phyloP scores from a whole-genome alignment of 78 protist genomes.

The Paulinella micropora region DNA sequence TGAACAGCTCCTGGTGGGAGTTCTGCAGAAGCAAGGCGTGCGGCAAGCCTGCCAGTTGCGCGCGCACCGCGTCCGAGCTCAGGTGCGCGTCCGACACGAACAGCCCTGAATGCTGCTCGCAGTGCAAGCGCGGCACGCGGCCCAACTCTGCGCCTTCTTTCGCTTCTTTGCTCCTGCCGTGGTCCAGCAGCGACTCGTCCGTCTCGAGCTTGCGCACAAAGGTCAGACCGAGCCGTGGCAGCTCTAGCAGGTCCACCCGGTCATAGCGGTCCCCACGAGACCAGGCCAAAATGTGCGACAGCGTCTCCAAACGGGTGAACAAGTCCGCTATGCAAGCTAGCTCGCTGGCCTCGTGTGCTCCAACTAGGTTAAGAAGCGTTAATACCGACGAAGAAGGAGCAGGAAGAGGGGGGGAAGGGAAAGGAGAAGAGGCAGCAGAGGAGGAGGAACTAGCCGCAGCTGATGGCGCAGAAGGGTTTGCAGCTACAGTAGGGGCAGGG shows the following conservation, averaged over 20 bases:
- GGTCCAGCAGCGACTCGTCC: not conserved
- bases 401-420: too few relatives aligned
- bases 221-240: conserved; percentile 42
- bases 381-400: too few relatives aligned
- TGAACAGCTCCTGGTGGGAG: conserved; percentile 10
- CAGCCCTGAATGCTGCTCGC: conserved; percentile 21
- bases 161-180: not conserved
- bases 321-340: too few relatives aligned
- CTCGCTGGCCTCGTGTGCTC: too few relatives aligned
- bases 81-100: not conserved
- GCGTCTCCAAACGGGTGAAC: conserved; percentile 22
- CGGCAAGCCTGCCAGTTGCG: conserved; percentile 27
- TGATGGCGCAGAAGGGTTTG: too few relatives aligned
- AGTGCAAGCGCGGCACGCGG: not conserved
- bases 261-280: too few relatives aligned
- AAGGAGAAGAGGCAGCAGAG: too few relatives aligned
- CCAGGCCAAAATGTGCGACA: conserved; percentile 38
- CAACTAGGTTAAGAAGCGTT: too few relatives aligned
- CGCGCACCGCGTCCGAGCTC: too few relatives aligned
- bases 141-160: not conserved
- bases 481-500: too few relatives aligned
- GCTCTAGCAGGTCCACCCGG: too few relatives aligned
- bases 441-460: too few relatives aligned
- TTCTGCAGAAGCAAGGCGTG: conserved; percentile 24
- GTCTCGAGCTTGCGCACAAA: not conserved